Conservation (phyloP, 495 filamentous ascomycete genomes). For the Chaetomidium leptoderma region DNA sequence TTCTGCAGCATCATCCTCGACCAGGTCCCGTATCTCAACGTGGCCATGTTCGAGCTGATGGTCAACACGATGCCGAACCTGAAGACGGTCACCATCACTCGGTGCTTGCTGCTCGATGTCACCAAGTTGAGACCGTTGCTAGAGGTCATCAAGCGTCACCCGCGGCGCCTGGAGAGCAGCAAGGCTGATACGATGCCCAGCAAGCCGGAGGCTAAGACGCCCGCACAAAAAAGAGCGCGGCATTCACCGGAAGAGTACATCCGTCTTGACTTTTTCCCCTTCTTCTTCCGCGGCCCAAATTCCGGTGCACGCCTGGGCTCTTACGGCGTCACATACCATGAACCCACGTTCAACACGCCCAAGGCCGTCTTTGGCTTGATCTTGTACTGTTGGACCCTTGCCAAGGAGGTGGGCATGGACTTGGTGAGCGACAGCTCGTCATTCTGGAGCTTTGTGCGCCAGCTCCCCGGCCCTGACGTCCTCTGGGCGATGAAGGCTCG, state of each 20-base stretch:
- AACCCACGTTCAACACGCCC: slow-evolving; percentile 24
- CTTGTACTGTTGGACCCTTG: slow-evolving; percentile 2
- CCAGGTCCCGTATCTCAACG: slow-evolving; percentile 21
- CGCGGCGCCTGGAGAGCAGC: not conserved
- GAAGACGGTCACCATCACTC: slow-evolving; percentile 19
- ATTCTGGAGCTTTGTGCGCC: slow-evolving; percentile 26
- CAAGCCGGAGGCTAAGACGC: not conserved
- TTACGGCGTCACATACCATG: slow-evolving; percentile 27
- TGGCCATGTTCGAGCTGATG: slow-evolving; percentile 18
- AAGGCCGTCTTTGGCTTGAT: slow-evolving; percentile 23
- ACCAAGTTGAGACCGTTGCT: slow-evolving; percentile 22
- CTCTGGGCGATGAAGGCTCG: slow-evolving; percentile 30
- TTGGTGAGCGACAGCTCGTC: slow-evolving; percentile 25
- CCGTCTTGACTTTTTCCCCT: slow-evolving; percentile 25
- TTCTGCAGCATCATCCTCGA: slow-evolving; percentile 24
- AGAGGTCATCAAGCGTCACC: slow-evolving; percentile 11
- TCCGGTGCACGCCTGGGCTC: slow-evolving; percentile 11
- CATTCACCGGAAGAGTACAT: slow-evolving; percentile 13
- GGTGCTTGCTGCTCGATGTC: slow-evolving; percentile 27
- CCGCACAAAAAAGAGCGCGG: not conserved
- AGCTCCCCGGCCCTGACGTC: slow-evolving; percentile 25
- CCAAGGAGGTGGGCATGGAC: slow-evolving; percentile 25
- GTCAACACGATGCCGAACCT: slow-evolving; percentile 28
- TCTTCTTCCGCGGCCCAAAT: slow-evolving; percentile 23
- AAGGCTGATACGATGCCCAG: not conserved